These are phyloP conservation scores for Cytospora paraplurivora DNA, from an alignment of 2,329 filamentous ascomycete species.

Conservation along the genomic window DNA sequence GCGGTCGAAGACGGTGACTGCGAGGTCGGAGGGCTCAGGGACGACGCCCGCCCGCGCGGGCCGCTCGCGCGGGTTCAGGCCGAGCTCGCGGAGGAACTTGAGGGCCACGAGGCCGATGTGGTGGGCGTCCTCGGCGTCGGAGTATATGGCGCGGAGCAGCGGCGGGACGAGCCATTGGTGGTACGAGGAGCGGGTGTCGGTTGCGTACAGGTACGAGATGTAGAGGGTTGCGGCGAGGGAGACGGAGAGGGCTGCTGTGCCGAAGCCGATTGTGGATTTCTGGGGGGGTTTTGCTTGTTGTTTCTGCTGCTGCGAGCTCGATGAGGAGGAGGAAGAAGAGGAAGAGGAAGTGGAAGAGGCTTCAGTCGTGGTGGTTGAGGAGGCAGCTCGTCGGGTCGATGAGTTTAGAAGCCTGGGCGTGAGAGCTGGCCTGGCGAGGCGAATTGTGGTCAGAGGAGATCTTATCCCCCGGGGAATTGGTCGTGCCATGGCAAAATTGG, in stretches of 20 bases:
- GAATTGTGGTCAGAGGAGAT: conserved; percentile 32
- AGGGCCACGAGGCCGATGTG: conserved; percentile 72
- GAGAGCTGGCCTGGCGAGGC: conserved; percentile 27
- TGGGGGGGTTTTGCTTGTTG: background rate
- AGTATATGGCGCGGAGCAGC: conserved; percentile 64
- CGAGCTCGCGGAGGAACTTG: conserved; percentile 71
- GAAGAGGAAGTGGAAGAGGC: background rate
- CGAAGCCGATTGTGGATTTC: conserved; percentile 14
- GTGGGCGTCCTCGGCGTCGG: conserved; percentile 91
- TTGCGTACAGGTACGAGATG: conserved; percentile 67
- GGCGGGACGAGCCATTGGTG: conserved; percentile 71
- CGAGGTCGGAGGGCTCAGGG: conserved; percentile 42
- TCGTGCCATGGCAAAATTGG: conserved; percentile 37
- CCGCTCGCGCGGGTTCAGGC: conserved; percentile 81
- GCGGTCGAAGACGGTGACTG: conserved; percentile 70
- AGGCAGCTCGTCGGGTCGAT: conserved; percentile 32
- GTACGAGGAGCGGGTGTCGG: conserved; percentile 71
- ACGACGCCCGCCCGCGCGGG: conserved; percentile 42
- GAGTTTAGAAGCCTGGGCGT: conserved; percentile 20
- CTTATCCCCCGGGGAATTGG: conserved; percentile 35
- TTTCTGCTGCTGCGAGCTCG: conserved; percentile 1
- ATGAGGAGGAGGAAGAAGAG: conserved; percentile 27
- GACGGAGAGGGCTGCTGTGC: conserved; percentile 42
- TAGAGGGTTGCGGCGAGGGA: conserved; percentile 46
- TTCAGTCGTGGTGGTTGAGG: conserved; percentile 28